Base-by-base conservation (phyloP, 2,329 filamentous ascomycete genomes). In the Rasamsonia emersonii region DNA sequence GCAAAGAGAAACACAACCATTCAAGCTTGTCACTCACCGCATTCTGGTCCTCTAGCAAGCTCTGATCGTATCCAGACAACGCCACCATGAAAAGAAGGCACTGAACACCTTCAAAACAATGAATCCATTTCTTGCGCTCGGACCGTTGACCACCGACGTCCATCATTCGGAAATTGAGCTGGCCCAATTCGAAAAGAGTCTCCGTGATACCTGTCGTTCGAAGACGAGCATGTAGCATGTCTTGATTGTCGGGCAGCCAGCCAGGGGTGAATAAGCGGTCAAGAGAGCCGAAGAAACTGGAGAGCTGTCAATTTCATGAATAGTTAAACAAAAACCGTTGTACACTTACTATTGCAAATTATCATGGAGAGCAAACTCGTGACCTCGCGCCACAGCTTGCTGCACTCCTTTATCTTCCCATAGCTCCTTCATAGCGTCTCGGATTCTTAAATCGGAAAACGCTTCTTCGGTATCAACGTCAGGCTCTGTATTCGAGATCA, bases 121-220 rank as follows among this genome's bases (percentile, higher is more conserved):
- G 86, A 42, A 94, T 93, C 86, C 86, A 94, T 68, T 94, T 94
- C 73, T 93, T 93, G 41, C 86, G 81, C 62, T 94, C 86, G 17
- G 86, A 93, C 48, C 86, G 73, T 57, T 94, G 86, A 36, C 86
- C 86, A 56, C 86, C 86, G 28, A 93, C 86, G 51, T 94, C 86
- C 60, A 93, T 93, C 86, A 96, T 95, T 50, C 86, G 82, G 64
- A 95, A 95, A 42, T 86, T 93, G 49, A 95, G 73, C 51, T 89
- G 81, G 39, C 86, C 86, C 9, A 93, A 73, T 57, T 93, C 86
- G 59, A 96, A 96, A 41, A 89, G 75, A 2, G 88, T 94, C 61
- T 96, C 89, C 30, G 85, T 95, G 49, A 96, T 96, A 47, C 89
- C 89, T 3, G 91, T 96, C 11, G 89, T 96, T 49, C 86, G 75